Base-by-base conservation (phyloP, 306 rosid species). In the Cucumis melo region DNA sequence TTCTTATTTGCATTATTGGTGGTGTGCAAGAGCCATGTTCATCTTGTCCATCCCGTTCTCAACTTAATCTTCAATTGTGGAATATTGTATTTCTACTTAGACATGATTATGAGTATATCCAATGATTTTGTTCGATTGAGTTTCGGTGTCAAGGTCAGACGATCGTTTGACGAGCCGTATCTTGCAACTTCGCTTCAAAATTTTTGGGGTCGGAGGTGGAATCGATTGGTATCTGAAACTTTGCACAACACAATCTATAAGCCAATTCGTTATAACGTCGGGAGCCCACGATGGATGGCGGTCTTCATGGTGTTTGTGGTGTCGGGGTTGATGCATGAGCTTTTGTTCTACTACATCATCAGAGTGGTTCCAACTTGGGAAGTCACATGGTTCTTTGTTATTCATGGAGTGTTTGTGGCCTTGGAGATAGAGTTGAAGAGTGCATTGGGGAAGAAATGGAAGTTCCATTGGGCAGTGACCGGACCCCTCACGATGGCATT, bases 271-370 rank as follows among this genome's bases (percentile, higher is more conserved):
- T 77, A 68, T 1, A 59, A 39, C 1, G 7, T 15, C 20, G 78
- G 55, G 13, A 54, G 75, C 6, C 14, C 27, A 0, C 46, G 58
- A 19, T 78, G 82, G 78, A 78, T 75, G 8, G 79, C 81, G 0
- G 41, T 78, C 16, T 1, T 63, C 4, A 73, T 76, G 0, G 29
- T 68, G n/a, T 84, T 84, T 23, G 4, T 76, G 0, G 79, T 81
- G 12, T 84, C 87, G 19, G 87, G 87, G 17, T 4, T 81, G 5
- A 81, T 84, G 87, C 87, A 81, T 57, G 81, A 81, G 63, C 78
- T 72, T 3, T 66, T 79, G 51, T 48, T 21, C 15, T 79, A 42
- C 36, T 84, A 76, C 77, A 24, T 81, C 73, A 78, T 76, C 5
- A 79, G 68, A 8, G 76, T 6, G 54, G 13, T 34, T 23, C 87